A percentile compares a stretch with the other conserved stretches of the same genome.
These are phyloP conservation scores for Hypoxylon sp. DNA, from an alignment of 2,329 filamentous ascomycete genomes.

Conservation along the genomic window DNA sequence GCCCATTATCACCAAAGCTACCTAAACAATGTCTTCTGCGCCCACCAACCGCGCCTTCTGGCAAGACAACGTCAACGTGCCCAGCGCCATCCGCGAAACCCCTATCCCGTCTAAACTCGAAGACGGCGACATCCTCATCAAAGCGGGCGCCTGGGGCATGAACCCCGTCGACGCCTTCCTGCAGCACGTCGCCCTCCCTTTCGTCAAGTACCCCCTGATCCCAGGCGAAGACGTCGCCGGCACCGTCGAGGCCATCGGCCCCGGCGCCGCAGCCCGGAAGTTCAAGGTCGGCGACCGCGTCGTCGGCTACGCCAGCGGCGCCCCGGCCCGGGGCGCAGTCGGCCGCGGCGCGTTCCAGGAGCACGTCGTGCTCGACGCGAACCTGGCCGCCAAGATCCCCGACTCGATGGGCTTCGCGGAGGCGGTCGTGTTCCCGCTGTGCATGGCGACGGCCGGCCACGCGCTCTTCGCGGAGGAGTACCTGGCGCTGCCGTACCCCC, in stretches of 20 bases:
- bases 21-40: slow-evolving; percentile 21
- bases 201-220: slow-evolving; percentile 24
- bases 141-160: slow-evolving; percentile 29
- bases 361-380: slow-evolving; percentile 10
- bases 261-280: background rate
- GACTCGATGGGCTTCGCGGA: slow-evolving; percentile 15
- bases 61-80: slow-evolving; percentile 20
- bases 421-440: slow-evolving; percentile 30
- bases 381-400: slow-evolving; percentile 9
- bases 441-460: slow-evolving; percentile 24
- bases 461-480: slow-evolving; percentile 26
- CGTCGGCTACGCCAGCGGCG: slow-evolving; percentile 1
- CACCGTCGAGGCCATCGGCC: slow-evolving; percentile 19
- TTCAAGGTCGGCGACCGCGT: slow-evolving; percentile 30
- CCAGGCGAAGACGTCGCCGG: slow-evolving; percentile 27
- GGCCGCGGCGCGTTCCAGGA: slow-evolving; percentile 27
- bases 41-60: slow-evolving; percentile 32
- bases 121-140: slow-evolving; percentile 20
- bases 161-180: slow-evolving; percentile 28
- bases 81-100: slow-evolving; percentile 19
- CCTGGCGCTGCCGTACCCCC: slow-evolving; percentile 2
- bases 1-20: background rate
- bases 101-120: background rate
- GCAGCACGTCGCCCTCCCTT: slow-evolving; percentile 11
- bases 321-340: background rate